Conservation (phyloP, 2,329 filamentous ascomycete genomes). For the Grosmannia clavigera region DNA sequence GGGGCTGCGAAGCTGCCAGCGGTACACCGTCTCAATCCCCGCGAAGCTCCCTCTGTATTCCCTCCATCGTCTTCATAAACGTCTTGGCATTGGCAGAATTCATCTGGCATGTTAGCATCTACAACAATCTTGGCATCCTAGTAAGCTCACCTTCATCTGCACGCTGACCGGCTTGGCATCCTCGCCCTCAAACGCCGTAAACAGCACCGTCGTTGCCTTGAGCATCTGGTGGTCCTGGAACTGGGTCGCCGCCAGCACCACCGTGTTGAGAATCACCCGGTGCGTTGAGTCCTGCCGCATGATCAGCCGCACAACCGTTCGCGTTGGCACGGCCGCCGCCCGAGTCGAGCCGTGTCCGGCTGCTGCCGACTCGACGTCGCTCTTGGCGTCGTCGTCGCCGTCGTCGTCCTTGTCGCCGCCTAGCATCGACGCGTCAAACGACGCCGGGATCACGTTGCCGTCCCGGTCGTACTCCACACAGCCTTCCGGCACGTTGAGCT, state of each 20-base stretch:
- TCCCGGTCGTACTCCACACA: constrained; percentile 41
- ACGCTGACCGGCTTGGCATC: constrained; percentile 44
- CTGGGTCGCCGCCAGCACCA: constrained; percentile 64
- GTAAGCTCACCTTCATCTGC: constrained; percentile 43
- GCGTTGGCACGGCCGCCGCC: constrained; percentile 11
- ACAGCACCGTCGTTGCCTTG: constrained; percentile 57
- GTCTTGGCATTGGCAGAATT: constrained; percentile 38
- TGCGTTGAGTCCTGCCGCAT: constrained; percentile 88
- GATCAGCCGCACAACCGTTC: constrained; percentile 58
- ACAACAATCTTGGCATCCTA: too few relatives aligned
- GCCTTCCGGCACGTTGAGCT: constrained; percentile 61
- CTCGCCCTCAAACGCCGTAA: constrained; percentile 48
- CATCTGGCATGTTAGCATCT: constrained; percentile 27
- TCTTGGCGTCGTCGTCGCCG: constrained; percentile 11
- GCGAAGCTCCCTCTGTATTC: constrained; percentile 37
- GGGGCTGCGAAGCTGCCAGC: too few relatives aligned
- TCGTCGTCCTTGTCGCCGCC: constrained; percentile 13
- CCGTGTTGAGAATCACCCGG: constrained; percentile 75
- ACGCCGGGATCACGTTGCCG: constrained; percentile 12
- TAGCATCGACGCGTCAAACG: constrained; percentile 13
- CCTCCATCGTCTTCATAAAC: constrained; percentile 36
- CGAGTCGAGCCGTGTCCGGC: background rate
- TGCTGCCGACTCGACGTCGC: background rate
- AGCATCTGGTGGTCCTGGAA: constrained; percentile 66
- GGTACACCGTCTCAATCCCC: constrained; percentile 10